Evolutionary conservation across 2,329 filamentous ascomycete genomes (phyloP).

Genomic region (Malbranchea cinnamomea): DNA sequence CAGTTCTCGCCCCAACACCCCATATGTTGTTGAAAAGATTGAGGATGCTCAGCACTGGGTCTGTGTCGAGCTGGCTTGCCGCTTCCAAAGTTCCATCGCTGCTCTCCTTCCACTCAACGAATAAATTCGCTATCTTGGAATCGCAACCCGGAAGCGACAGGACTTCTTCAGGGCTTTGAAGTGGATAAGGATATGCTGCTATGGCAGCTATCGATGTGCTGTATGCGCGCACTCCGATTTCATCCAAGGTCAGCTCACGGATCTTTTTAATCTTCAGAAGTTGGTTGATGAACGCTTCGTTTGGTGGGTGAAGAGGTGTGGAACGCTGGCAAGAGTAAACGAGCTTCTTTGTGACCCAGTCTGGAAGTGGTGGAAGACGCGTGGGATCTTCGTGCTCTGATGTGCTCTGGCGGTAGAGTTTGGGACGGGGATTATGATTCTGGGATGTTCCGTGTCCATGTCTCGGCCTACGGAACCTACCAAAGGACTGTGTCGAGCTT

Average conservation of each 20-base stretch:
- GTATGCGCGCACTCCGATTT: constrained; percentile 72
- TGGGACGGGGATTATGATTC: constrained; percentile 21
- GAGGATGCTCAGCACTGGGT: constrained; percentile 50
- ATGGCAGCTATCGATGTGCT: constrained; percentile 72
- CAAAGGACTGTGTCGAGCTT: constrained; percentile 1
- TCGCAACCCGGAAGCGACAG: constrained; percentile 61
- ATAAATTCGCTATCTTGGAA: constrained; percentile 61
- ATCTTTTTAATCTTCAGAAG: constrained; percentile 60
- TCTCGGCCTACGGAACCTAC: constrained; percentile 4
- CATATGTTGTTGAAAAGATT: constrained; percentile 69
- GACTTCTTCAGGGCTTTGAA: constrained; percentile 33
- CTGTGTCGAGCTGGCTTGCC: constrained; percentile 46
- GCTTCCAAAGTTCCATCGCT: constrained; percentile 45
- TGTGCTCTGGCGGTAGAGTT: constrained; percentile 54
- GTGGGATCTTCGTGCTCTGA: constrained; percentile 54
- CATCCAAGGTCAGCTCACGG: constrained; percentile 56
- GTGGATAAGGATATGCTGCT: constrained; percentile 57
- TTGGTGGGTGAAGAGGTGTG: constrained; percentile 55
- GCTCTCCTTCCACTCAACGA: constrained; percentile 53
- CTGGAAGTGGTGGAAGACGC: constrained; percentile 51
- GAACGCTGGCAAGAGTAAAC: constrained; percentile 69
- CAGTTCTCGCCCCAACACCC: constrained; percentile 76
- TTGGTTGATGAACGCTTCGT: constrained; percentile 57
- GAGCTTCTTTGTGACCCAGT: constrained; percentile 48
- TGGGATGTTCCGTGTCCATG: constrained; percentile 9